Evolutionary conservation across 1,284 basidiomycete species (phyloP).

Genomic region (Cryptococcus amylolentus): DNA sequence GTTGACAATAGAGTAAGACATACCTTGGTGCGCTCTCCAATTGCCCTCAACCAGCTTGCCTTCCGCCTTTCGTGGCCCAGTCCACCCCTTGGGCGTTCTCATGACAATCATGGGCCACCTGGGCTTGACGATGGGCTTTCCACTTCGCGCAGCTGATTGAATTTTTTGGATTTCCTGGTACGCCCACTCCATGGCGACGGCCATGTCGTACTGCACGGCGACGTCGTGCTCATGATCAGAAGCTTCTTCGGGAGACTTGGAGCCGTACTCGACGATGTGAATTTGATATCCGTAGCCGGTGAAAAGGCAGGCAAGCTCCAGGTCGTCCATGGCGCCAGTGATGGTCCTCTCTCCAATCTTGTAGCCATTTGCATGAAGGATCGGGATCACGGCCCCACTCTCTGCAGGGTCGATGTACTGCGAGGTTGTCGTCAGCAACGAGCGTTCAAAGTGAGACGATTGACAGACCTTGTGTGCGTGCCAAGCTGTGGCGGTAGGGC

Average conservation of each 20-base stretch:
- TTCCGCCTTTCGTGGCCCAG: slow-evolving; percentile 62
- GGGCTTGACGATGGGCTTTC: slow-evolving; percentile 73
- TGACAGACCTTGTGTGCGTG: slow-evolving; percentile 61
- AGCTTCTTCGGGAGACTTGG: slow-evolving; percentile 57
- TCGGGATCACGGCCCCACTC: slow-evolving; percentile 80
- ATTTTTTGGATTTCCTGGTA: slow-evolving; percentile 69
- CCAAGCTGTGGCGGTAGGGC: slow-evolving; percentile 76
- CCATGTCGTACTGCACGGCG: slow-evolving; percentile 57
- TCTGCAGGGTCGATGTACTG: slow-evolving; percentile 86
- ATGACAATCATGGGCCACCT: slow-evolving; percentile 81
- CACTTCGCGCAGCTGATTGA: slow-evolving; percentile 69
- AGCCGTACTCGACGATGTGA: slow-evolving; percentile 70
- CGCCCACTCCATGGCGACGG: slow-evolving; percentile 77
- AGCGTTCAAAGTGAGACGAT: background rate
- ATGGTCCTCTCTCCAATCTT: slow-evolving; percentile 81
- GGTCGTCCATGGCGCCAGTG: slow-evolving; percentile 83
- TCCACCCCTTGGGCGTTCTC: slow-evolving; percentile 75
- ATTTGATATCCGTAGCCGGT: slow-evolving; percentile 80
- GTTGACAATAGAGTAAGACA: slow-evolving; percentile 8
- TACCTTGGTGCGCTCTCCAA: slow-evolving; percentile 51
- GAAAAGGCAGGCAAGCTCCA: slow-evolving; percentile 55
- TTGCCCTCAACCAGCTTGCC: slow-evolving; percentile 73
- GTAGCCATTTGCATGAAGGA: slow-evolving; percentile 72
- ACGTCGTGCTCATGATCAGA: slow-evolving; percentile 44
- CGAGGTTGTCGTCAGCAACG: background rate